Conservation (phyloP, 495 filamentous ascomycete genomes). For the Penicillium maclennaniae region DNA sequence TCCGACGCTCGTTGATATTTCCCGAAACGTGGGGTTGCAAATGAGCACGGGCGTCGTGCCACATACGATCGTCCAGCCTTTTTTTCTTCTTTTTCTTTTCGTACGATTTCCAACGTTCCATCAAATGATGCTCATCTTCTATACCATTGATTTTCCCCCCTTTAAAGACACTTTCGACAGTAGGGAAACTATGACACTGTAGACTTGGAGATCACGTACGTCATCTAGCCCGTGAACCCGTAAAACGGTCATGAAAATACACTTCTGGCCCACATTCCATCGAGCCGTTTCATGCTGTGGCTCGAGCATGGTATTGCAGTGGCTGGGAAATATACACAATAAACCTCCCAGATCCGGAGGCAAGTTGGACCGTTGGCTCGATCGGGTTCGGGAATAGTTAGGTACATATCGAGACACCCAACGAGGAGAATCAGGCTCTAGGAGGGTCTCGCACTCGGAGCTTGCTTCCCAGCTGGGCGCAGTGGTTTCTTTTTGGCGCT, state of each 20-base stretch:
- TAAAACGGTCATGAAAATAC: not conserved
- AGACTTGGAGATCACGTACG: not conserved
- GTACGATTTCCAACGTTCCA: not conserved
- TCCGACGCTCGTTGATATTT: slow-evolving; percentile 13
- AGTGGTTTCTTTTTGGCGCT: slow-evolving; percentile 14
- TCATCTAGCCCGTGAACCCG: not conserved
- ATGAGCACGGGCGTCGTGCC: not conserved
- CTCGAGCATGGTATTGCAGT: not conserved
- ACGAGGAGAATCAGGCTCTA: not conserved
- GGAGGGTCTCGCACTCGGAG: not conserved
- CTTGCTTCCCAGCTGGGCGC: not conserved
- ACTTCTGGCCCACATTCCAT: not conserved
- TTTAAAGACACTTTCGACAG: no score
- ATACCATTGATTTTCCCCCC: not conserved
- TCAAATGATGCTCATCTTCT: not conserved
- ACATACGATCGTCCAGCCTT: not conserved
- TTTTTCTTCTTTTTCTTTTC: not conserved
- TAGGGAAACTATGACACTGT: not conserved
- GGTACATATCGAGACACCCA: no score
- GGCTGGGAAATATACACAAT: no score
- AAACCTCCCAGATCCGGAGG: not conserved
- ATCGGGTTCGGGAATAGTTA: not conserved
- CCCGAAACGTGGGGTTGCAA: slow-evolving; percentile 19
- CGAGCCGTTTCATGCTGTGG: not conserved
- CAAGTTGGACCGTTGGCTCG: not conserved